phyloP scores from a whole-genome alignment of 2,329 filamentous ascomycete species.

The Stagonosporopsis chrysanthemi region DNA sequence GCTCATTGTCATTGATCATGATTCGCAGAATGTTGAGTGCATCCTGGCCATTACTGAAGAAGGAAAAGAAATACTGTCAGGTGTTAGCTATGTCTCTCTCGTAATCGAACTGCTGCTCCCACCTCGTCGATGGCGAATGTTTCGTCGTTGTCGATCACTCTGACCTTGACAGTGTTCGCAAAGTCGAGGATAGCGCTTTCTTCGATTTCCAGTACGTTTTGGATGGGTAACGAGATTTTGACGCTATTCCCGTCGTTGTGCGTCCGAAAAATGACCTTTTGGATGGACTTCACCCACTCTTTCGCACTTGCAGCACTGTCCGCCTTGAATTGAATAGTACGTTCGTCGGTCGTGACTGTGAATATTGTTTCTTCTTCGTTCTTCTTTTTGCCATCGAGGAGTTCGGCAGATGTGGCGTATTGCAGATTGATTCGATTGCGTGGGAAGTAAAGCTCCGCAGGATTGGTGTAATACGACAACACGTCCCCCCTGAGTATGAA shows the following conservation, averaged over 20 bases:
- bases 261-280: conserved; percentile 92
- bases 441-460: conserved; percentile 88
- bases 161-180: conserved; percentile 91
- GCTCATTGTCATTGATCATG: conserved; percentile 71
- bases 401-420: conserved; percentile 85
- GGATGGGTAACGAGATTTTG: conserved; percentile 89
- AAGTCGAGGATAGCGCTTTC: conserved; percentile 90
- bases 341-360: conserved; percentile 79
- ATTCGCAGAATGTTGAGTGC: conserved; percentile 79
- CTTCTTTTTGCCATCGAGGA: conserved; percentile 72
- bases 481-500: conserved; percentile 92
- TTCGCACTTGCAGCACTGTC: conserved; percentile 88
- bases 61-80: conserved; percentile 89
- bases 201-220: conserved; percentile 90
- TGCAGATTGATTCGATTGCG: conserved; percentile 90
- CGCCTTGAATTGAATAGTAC: conserved; percentile 86
- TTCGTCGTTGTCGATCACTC: conserved; percentile 91
- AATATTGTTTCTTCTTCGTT: conserved; percentile 82
- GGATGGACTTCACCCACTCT: conserved; percentile 94
- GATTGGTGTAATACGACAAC: conserved; percentile 84
- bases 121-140: conserved; percentile 95
- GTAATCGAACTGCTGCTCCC: conserved; percentile 29
- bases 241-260: conserved; percentile 97
- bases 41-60: conserved; percentile 85
- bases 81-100: conserved; percentile 15